phyloP scores from a whole-genome alignment of 2,329 filamentous ascomycete species.

The Metarhizium humberi region DNA sequence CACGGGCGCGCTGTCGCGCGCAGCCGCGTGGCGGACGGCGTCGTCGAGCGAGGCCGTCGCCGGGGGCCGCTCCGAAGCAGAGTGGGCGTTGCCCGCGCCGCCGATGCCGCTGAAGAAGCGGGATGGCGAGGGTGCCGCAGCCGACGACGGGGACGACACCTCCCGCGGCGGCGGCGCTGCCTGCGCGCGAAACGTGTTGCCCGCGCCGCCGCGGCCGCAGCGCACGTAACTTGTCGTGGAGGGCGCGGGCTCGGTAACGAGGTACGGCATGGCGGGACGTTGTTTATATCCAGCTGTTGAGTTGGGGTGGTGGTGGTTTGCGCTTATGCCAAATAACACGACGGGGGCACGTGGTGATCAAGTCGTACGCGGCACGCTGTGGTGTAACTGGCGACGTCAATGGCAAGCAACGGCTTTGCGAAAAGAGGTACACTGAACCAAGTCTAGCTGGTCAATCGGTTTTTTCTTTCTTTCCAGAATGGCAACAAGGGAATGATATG shows the following conservation, averaged over 20 bases:
- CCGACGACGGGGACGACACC: constrained; percentile 25
- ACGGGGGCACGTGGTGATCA: too few species aligned
- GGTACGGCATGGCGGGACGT: constrained; percentile 17
- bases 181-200: constrained; percentile 44
- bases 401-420: too few species aligned
- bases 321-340: not conserved
- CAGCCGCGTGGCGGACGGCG: constrained; percentile 32
- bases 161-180: constrained; percentile 29
- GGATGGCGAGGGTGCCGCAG: constrained; percentile 21
- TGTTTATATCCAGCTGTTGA: not conserved
- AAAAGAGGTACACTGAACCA: too few species aligned
- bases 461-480: too few species aligned
- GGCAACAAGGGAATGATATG: too few species aligned
- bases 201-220: constrained; percentile 46
- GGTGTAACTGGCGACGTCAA: too few species aligned
- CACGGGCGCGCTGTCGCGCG: constrained; percentile 30
- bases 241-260: constrained; percentile 22
- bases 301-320: not conserved
- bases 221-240: constrained; percentile 29
- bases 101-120: constrained; percentile 59
- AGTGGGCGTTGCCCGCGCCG: constrained; percentile 55
- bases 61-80: constrained; percentile 28
- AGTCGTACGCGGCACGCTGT: too few species aligned
- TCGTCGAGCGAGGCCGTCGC: constrained; percentile 40
- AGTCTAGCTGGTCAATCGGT: too few species aligned